Base-by-base conservation (phyloP, 202 grass and related monocot genomes). In the Setaria italica region DNA sequence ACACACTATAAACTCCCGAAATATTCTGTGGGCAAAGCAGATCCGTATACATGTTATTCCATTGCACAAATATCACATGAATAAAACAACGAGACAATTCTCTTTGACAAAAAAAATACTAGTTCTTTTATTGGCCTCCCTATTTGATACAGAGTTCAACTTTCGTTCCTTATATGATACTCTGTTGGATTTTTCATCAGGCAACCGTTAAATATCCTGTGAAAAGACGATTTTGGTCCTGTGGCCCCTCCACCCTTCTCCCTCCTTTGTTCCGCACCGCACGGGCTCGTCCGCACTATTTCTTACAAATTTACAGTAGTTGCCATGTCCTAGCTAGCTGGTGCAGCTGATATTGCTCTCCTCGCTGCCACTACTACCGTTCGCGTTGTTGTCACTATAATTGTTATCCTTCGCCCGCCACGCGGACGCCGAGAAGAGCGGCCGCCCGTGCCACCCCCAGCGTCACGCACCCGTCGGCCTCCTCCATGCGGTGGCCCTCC, bases 371-470 rank as follows among this genome's bases (percentile, higher is more conserved):
- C 79, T 42, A 86, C 53, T 91, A 20, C 11, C 79, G 78, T 81
- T 85, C 8, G 16, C 79, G 42, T 90, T 92, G 78, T 85, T 90
- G 64, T 75, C 86, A 35, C 73, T 83, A 3, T 75, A 62, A 32
- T 82, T 76, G 43, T 82, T 57, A 12, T 89, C 78, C 17, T 77
- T 80, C 35, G 79, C 93, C 15, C 84, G 85, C 95, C 95, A 98
- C 8, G 95, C 92, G 46, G 92, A 95, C 15, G 95, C 89, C 34
- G 95, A 86, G 80, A 95, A 93, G 62, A 98, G 92, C 17, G 91
- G 68, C 20, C 95, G 81, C 16, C 85, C 88, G 80, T 98, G 95
- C 95, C 95, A 98, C 0, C 0, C 95, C 95, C 29, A 98, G 95
- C 35, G 87, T 92, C 11, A 98, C 85, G 91, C 95, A 98, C 33